phyloP scores from a whole-genome alignment of 169 alveolate genomes.

The Plasmodium gaboni region DNA sequence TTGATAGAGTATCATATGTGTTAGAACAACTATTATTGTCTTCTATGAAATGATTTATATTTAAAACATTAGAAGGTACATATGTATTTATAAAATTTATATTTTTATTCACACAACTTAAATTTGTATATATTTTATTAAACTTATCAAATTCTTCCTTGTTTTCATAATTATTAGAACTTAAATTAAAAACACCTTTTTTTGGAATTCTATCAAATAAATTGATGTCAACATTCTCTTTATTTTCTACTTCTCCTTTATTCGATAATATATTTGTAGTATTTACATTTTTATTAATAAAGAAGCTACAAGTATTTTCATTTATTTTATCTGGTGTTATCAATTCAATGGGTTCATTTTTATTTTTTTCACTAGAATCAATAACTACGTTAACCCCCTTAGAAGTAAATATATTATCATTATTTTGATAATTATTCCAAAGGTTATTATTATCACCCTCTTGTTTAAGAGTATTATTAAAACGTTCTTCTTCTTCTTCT shows the following conservation, averaged over 20 bases:
- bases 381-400: neutral
- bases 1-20: slow-evolving; percentile 33
- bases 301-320: neutral
- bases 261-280: no score
- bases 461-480: neutral
- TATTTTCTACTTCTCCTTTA: neutral
- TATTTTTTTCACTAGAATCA: neutral
- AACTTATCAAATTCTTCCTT: slow-evolving; percentile 54
- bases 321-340: neutral
- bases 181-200: neutral
- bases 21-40: slow-evolving; percentile 5
- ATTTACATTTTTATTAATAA: neutral
- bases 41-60: slow-evolving; percentile 21
- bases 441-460: neutral
- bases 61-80: slow-evolving; percentile 28
- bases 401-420: neutral
- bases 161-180: slow-evolving; percentile 19
- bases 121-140: slow-evolving; percentile 55
- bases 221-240: neutral
- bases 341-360: neutral
- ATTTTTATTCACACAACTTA: slow-evolving; percentile 60
- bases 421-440: neutral
- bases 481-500: neutral
- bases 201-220: slow-evolving; percentile 15
- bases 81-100: slow-evolving; percentile 49